phyloP scores from a whole-genome alignment of 768 basidiomycete genomes.

The Suillus lakei region DNA sequence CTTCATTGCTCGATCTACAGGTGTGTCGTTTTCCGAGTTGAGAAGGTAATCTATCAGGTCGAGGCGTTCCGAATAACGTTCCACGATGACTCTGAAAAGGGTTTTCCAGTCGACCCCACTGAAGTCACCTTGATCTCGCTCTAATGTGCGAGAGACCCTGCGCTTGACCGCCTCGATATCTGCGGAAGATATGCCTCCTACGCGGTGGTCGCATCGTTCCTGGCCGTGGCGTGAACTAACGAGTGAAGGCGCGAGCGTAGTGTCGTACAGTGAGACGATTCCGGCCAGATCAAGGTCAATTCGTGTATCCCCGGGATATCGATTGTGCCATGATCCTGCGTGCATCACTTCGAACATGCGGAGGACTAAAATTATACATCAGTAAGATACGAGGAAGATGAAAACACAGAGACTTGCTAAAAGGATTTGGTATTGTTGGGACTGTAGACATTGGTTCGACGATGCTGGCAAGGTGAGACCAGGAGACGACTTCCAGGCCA shows the following conservation, averaged over 20 bases:
- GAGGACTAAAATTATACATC: neutral
- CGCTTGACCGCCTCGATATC: too few relatives aligned
- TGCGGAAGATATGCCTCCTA: conserved; percentile 14
- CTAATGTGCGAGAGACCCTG: too few relatives aligned
- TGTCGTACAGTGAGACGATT: conserved; percentile 33
- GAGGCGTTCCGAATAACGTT: too few relatives aligned
- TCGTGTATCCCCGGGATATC: conserved; percentile 30
- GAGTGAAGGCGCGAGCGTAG: conserved; percentile 22
- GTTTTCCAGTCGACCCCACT: too few relatives aligned
- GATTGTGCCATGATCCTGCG: conserved; percentile 28
- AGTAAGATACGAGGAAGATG: conserved; percentile 4
- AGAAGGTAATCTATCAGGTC: too few relatives aligned
- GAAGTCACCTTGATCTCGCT: too few relatives aligned
- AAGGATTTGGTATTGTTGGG: neutral
- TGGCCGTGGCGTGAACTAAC: conserved; percentile 16
- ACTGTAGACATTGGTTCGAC: neutral
- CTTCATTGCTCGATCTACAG: too few relatives aligned
- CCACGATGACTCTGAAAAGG: too few relatives aligned
- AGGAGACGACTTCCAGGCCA: conserved; percentile 45
- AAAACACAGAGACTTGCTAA: too few relatives aligned
- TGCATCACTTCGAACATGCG: conserved; percentile 18
- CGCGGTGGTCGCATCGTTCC: conserved; percentile 26
- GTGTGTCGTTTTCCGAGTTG: too few relatives aligned
- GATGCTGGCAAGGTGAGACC: conserved; percentile 12
- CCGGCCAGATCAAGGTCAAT: conserved; percentile 24